Conservation (phyloP, 148 eudicot genomes). For the Vaccinium darrowii region DNA sequence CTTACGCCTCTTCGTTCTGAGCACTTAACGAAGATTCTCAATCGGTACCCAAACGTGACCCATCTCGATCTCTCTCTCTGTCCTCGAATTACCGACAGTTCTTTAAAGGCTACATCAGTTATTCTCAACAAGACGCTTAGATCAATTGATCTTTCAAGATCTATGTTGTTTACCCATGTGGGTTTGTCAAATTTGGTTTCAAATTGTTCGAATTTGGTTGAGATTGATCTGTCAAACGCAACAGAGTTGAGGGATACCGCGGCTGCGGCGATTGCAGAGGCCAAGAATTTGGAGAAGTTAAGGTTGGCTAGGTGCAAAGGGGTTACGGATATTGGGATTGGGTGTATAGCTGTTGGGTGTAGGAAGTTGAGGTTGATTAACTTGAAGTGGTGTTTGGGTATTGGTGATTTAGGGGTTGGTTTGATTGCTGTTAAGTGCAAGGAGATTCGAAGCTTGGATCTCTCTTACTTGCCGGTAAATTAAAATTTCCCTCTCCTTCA, state of each 20-base stretch:
- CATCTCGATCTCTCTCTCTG: conserved; percentile 66
- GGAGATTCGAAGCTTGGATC: conserved; percentile 71
- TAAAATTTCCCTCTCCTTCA: background rate
- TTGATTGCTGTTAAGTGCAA: conserved; percentile 86
- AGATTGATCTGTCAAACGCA: conserved; percentile 74
- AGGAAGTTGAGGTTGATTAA: conserved; percentile 59
- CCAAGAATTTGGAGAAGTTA: conserved; percentile 66
- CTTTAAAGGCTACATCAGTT: conserved; percentile 29
- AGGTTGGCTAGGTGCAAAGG: conserved; percentile 74
- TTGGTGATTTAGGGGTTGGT: conserved; percentile 88
- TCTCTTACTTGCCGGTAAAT: conserved; percentile 88
- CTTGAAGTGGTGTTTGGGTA: conserved; percentile 87
- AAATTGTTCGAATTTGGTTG: conserved; percentile 56
- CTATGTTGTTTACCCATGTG: conserved; percentile 50
- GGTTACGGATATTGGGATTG: conserved; percentile 92
- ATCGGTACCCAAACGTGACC: conserved; percentile 41
- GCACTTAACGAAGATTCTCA: conserved; percentile 42
- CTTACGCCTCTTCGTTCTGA: conserved; percentile 63
- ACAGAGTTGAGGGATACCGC: conserved; percentile 56
- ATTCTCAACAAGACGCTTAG: conserved; percentile 28
- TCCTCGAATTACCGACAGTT: conserved; percentile 60
- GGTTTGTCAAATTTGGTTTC: conserved; percentile 55
- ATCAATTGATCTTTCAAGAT: conserved; percentile 59
- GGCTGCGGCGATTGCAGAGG: conserved; percentile 67
- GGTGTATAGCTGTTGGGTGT: conserved; percentile 96